These are phyloP conservation scores for Suillus lakei DNA, from an alignment of 768 basidiomycete genomes.

Conservation along the genomic window DNA sequence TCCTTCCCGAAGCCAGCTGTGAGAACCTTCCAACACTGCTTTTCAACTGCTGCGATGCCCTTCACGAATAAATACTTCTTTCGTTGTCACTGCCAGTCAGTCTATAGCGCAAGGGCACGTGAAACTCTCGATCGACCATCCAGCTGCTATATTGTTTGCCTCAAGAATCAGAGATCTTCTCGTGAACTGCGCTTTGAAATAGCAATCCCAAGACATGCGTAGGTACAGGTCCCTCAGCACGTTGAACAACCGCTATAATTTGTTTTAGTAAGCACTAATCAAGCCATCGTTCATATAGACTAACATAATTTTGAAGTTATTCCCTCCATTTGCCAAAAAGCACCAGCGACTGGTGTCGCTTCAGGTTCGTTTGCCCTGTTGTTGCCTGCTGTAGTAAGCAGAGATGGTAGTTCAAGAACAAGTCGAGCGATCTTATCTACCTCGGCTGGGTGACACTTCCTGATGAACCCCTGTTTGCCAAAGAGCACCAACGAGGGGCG, in stretches of 20 bases:
- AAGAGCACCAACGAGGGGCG: not conserved
- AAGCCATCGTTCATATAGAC: not conserved
- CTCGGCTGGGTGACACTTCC: not conserved
- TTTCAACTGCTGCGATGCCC: not conserved
- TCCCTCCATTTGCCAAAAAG: not conserved
- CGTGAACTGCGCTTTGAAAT: not conserved
- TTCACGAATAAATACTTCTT: not conserved
- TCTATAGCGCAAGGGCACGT: not conserved
- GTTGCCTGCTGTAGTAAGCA: not conserved
- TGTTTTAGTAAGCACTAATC: not conserved
- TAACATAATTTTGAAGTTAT: not conserved
- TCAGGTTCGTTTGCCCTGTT: not conserved
- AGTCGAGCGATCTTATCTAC: not conserved
- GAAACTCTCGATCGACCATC: not conserved
- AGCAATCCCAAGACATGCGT: not conserved
- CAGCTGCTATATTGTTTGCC: too few relatives aligned
- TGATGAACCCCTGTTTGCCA: conserved; percentile 2
- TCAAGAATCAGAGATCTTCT: not conserved
- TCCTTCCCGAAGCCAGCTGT: not conserved
- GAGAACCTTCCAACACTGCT: not conserved
- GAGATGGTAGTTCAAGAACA: not conserved
- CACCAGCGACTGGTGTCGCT: too few relatives aligned
- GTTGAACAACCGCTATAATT: not conserved
- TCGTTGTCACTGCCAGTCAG: too few relatives aligned
- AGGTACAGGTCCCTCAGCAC: not conserved